These are phyloP conservation scores for Coccomyxa subellipsoidea DNA, from an alignment of 163 green algal species.

Conservation along the genomic window DNA sequence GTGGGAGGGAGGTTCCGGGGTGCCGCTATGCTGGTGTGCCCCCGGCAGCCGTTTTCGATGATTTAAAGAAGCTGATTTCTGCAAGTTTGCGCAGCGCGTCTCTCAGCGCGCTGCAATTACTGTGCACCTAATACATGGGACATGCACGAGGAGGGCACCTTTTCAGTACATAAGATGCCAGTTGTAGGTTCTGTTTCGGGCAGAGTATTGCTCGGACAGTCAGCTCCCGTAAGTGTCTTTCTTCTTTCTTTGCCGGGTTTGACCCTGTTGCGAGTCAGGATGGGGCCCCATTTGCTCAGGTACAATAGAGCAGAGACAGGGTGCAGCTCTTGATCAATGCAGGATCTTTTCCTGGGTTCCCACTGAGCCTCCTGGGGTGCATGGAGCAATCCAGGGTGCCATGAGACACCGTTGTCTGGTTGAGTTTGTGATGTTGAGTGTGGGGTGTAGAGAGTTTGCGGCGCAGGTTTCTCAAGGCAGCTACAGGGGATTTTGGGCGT, in stretches of 20 bases:
- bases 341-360: too few species aligned
- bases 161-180: neutral
- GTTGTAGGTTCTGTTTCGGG: neutral
- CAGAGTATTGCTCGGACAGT: neutral
- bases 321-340: too few species aligned
- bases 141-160: neutral
- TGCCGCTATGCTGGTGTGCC: neutral
- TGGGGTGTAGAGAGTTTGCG: too few species aligned
- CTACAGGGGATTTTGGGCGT: neutral
- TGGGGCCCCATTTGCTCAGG: too few species aligned
- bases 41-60: neutral
- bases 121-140: neutral
- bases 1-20: neutral
- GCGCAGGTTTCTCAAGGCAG: neutral
- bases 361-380: too few species aligned
- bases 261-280: too few species aligned
- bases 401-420: too few species aligned
- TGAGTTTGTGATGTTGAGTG: too few species aligned
- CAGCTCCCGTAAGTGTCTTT: neutral
- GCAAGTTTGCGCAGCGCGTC: too few species aligned
- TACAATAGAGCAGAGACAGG: too few species aligned
- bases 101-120: too few species aligned
- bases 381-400: too few species aligned
- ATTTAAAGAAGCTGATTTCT: neutral
- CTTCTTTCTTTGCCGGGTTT: neutral